These are phyloP conservation scores for Sporodiniella umbellata DNA, from an alignment of 371 early-diverging fungal genomes.

Conservation along the genomic window DNA sequence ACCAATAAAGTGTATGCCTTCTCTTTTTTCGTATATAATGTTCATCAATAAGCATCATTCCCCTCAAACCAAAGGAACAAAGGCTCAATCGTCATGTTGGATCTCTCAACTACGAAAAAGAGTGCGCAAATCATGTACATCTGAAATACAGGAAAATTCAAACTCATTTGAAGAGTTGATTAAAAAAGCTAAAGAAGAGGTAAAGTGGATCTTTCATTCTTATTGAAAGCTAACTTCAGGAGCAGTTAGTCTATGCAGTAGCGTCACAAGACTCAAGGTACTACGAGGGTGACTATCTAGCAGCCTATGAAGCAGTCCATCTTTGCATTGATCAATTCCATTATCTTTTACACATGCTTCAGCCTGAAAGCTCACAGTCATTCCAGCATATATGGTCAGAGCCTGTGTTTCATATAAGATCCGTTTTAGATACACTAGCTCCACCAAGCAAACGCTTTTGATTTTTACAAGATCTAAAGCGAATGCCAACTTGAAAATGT, in stretches of 20 bases:
- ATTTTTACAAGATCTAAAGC: not conserved
- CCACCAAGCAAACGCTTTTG: not conserved
- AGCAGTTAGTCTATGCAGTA: slow-evolving; percentile 24
- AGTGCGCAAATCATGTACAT: not conserved
- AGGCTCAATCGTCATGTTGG: slow-evolving; percentile 12
- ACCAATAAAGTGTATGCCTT: not conserved
- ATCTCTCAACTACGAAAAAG: slow-evolving; percentile 17
- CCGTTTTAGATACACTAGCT: slow-evolving; percentile 19
- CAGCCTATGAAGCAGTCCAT: slow-evolving; percentile 16
- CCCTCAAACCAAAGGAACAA: not conserved
- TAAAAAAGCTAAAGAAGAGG: slow-evolving; percentile 21
- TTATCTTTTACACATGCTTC: slow-evolving; percentile 11
- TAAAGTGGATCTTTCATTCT: slow-evolving; percentile 2
- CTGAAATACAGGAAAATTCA: too few species aligned
- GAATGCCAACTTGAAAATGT: not conserved
- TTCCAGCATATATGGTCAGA: slow-evolving; percentile 26
- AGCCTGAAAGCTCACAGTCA: slow-evolving; percentile 8
- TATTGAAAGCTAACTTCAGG: too few species aligned
- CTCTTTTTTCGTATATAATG: not conserved
- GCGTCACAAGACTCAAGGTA: slow-evolving; percentile 26
- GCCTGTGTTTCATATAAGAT: slow-evolving; percentile 18
- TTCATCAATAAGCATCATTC: not conserved
- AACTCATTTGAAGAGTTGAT: slow-evolving; percentile 9
- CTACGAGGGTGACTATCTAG: slow-evolving; percentile 16
- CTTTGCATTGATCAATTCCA: slow-evolving; percentile 17